Conservation (phyloP, 73 alveolate genomes). For the Paramecium octaurelia region DNA sequence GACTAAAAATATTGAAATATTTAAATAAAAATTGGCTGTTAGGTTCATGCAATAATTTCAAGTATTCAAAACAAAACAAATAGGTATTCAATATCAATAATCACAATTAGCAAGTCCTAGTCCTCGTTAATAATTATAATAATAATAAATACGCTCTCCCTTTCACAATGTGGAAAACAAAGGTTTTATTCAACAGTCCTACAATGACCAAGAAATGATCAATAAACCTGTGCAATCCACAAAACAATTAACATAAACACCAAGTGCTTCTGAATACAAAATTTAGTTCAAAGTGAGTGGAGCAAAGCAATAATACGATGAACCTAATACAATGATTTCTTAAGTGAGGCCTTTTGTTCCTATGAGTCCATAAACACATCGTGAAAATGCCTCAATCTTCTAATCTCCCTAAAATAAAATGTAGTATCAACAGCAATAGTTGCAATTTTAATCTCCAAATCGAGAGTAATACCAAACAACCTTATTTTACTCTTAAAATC, state of each 20-base stretch:
- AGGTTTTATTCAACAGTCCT: background rate
- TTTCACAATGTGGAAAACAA: background rate
- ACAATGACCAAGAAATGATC: background rate
- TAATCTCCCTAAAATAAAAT: background rate
- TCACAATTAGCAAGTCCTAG: background rate
- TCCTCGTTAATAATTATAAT: background rate
- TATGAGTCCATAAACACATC: background rate
- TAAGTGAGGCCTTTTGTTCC: background rate
- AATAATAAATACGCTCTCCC: background rate
- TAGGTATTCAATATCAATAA: background rate
- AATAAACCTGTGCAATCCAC: background rate
- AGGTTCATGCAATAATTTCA: background rate
- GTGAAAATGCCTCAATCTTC: background rate
- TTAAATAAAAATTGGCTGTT: background rate
- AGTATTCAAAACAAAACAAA: background rate
- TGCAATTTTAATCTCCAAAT: background rate
- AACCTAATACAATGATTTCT: background rate
- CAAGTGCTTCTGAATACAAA: background rate
- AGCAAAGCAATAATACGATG: background rate
- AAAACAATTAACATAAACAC: background rate
- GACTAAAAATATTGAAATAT: background rate
- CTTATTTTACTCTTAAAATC: background rate
- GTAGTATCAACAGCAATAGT: background rate
- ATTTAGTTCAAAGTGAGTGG: background rate
- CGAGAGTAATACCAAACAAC: background rate